Evolutionary conservation across 768 basidiomycete species (phyloP).

Genomic region (Leccinum incarnatum): DNA sequence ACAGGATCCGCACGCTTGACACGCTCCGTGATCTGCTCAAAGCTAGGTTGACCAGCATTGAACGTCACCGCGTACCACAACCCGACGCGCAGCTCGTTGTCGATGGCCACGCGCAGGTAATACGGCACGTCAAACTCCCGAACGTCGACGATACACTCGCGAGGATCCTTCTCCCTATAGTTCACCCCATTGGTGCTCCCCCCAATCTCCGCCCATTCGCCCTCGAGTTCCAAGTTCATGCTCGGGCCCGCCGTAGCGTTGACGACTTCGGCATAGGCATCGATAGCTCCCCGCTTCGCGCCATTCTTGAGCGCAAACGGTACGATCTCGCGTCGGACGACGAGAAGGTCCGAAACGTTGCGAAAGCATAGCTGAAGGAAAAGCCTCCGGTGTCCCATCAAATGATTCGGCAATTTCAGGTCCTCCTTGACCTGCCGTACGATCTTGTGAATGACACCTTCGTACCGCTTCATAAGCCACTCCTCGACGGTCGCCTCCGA

Average conservation of each 20-base stretch:
- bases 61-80: slow-evolving; percentile 96
- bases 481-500: slow-evolving; percentile 91
- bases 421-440: slow-evolving; percentile 88
- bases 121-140: slow-evolving; percentile 97
- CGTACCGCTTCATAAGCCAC: slow-evolving; percentile 92
- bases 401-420: slow-evolving; percentile 91
- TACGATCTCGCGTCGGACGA: slow-evolving; percentile 82
- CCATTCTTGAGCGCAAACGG: slow-evolving; percentile 89
- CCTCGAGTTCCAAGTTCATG: slow-evolving; percentile 68
- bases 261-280: slow-evolving; percentile 97
- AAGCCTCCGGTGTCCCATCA: slow-evolving; percentile 89
- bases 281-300: slow-evolving; percentile 91
- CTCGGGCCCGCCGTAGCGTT: slow-evolving; percentile 67
- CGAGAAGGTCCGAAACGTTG: slow-evolving; percentile 89
- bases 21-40: slow-evolving; percentile 71
- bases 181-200: slow-evolving; percentile 37
- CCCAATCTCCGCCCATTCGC: slow-evolving; percentile 53
- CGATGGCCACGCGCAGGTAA: slow-evolving; percentile 98
- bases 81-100: slow-evolving; percentile 95
- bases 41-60: slow-evolving; percentile 71
- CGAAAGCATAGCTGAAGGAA: slow-evolving; percentile 88
- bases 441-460: slow-evolving; percentile 79
- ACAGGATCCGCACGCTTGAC: slow-evolving; percentile 99
- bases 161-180: slow-evolving; percentile 72
- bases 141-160: slow-evolving; percentile 89